Conservation (phyloP, 129 eudicot genomes). For the Flaveria ramosissima region DNA sequence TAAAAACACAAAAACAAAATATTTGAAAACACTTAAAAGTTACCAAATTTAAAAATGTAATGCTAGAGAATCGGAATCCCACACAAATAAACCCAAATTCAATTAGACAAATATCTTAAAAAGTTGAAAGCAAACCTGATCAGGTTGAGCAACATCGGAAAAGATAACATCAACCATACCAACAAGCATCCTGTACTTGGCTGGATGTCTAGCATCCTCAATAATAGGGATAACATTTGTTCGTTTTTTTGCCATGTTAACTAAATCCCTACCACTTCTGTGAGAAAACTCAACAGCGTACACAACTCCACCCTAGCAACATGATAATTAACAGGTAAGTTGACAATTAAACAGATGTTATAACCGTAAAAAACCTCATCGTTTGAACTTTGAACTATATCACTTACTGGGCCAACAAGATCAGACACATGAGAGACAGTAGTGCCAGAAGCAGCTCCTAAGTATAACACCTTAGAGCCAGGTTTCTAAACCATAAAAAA, state of each 20-base stretch:
- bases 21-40: neutral
- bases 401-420: conserved; percentile 91
- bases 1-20: neutral
- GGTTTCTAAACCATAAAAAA: conserved; percentile 57
- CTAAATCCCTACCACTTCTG: conserved; percentile 92
- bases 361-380: neutral
- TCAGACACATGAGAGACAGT: conserved; percentile 95
- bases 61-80: neutral
- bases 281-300: conserved; percentile 95
- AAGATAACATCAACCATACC: conserved; percentile 96
- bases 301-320: conserved; percentile 62
- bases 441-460: conserved; percentile 98
- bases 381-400: neutral
- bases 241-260: conserved; percentile 85
- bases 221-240: conserved; percentile 92
- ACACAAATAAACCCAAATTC: neutral
- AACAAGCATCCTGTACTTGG: conserved; percentile 88
- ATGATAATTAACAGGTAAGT: neutral
- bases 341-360: no score
- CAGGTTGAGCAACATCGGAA: conserved; percentile 97
- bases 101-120: neutral
- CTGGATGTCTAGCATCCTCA: conserved; percentile 96
- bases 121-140: conserved; percentile 60
- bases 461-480: conserved; percentile 79
- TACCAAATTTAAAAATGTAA: neutral